phyloP scores from a whole-genome alignment of 306 rosid species.

The Nissolia schottii region DNA sequence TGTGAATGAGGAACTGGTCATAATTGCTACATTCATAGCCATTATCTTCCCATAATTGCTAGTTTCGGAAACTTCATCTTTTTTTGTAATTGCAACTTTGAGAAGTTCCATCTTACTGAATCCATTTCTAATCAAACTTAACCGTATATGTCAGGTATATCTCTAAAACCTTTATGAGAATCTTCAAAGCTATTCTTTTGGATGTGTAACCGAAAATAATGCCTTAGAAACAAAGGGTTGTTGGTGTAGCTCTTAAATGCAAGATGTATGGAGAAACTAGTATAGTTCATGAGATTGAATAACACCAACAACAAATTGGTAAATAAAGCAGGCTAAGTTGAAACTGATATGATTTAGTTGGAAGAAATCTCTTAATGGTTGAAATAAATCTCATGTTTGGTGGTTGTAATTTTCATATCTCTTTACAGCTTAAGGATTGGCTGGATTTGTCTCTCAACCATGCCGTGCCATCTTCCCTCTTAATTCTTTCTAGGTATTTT shows the following conservation, averaged over 20 bases:
- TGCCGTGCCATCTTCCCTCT: slow-evolving; percentile 75
- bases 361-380: slow-evolving; percentile 11
- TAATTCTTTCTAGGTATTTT: slow-evolving; percentile 84
- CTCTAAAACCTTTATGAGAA: neutral
- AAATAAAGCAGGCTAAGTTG: neutral
- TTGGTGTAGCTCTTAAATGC: neutral
- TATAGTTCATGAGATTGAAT: neutral
- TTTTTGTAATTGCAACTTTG: neutral
- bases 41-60: neutral
- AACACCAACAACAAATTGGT: neutral
- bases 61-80: slow-evolving; percentile 4
- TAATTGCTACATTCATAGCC: slow-evolving; percentile 13
- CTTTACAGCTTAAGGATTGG: slow-evolving; percentile 77
- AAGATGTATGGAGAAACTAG: neutral
- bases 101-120: neutral
- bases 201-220: neutral
- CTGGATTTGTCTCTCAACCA: slow-evolving; percentile 87
- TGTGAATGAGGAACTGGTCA: neutral
- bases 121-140: neutral
- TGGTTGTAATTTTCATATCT: neutral
- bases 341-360: neutral
- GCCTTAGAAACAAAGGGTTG: neutral
- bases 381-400: neutral
- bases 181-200: neutral
- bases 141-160: neutral